Evolutionary conservation across 768 basidiomycete genomes (phyloP).

Genomic region (Leccinum barrowsii): DNA sequence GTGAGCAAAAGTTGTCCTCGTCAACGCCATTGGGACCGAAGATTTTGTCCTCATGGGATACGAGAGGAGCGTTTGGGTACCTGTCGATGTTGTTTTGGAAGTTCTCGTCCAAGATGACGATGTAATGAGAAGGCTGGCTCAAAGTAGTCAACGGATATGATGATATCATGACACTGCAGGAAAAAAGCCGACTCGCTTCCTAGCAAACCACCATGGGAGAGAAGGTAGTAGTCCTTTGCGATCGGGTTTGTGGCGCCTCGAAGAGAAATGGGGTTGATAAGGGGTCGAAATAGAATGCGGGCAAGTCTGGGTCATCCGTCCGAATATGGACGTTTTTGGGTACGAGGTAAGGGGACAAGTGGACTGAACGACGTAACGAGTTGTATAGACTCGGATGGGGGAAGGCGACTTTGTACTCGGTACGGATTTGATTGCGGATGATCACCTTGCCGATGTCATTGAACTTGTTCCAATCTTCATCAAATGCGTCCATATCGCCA

Average conservation of each 20-base stretch:
- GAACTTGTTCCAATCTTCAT: conserved; percentile 99
- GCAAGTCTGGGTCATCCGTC: conserved; percentile 99
- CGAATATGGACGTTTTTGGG: conserved; percentile 97
- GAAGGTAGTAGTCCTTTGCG: conserved; percentile 51
- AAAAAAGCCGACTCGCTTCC: conserved; percentile 41
- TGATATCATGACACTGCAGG: neutral
- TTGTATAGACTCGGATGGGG: conserved; percentile 86
- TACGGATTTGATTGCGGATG: conserved; percentile 96
- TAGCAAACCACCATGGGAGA: conserved; percentile 51
- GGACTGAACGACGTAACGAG: conserved; percentile 92
- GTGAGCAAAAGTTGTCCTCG: conserved; percentile 87
- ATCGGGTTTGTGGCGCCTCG: conserved; percentile 65
- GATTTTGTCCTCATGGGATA: conserved; percentile 88
- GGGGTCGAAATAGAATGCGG: conserved; percentile 97
- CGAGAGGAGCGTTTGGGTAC: conserved; percentile 73
- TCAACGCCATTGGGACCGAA: conserved; percentile 87
- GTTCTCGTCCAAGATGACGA: conserved; percentile 43
- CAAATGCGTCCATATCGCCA: conserved; percentile 94
- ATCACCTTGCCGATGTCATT: conserved; percentile 99
- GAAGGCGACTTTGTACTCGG: conserved; percentile 99
- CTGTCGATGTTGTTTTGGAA: conserved; percentile 23
- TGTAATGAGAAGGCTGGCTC: conserved; percentile 55
- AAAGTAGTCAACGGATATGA: neutral
- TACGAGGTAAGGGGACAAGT: conserved; percentile 84
- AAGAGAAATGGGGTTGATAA: conserved; percentile 95